phyloP scores from a whole-genome alignment of 2,329 filamentous ascomycete genomes.

The Exutisphaerella laricina region DNA sequence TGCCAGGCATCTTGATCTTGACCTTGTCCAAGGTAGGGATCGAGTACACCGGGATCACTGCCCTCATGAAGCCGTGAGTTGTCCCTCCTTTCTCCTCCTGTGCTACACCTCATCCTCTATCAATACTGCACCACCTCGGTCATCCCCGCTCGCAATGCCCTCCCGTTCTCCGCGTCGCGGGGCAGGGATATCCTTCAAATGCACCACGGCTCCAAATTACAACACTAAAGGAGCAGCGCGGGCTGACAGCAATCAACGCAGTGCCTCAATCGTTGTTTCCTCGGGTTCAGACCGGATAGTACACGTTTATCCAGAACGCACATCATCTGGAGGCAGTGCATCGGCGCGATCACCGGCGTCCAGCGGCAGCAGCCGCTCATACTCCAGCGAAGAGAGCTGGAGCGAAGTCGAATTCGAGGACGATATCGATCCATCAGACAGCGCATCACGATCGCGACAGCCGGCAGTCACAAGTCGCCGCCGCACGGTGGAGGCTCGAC shows the following conservation, averaged over 20 bases:
- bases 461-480: conserved; percentile 30
- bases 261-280: conserved; percentile 21
- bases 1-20: conserved; percentile 19
- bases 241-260: conserved; percentile 22
- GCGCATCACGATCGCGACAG: conserved; percentile 41
- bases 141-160: conserved; percentile 14
- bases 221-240: conserved; percentile 4
- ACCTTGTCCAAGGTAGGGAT: conserved; percentile 22
- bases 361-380: conserved; percentile 25
- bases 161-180: conserved; percentile 17
- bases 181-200: conserved; percentile 13
- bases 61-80: conserved; percentile 25
- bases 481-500: conserved; percentile 32
- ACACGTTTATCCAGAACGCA: conserved; percentile 23
- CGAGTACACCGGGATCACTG: conserved; percentile 17
- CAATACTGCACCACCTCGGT: conserved; percentile 2
- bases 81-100: conserved; percentile 4
- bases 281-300: conserved; percentile 24
- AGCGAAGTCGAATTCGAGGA: conserved; percentile 23
- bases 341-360: conserved; percentile 28
- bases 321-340: conserved; percentile 29
- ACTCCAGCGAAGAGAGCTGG: conserved; percentile 29
- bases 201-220: conserved; percentile 13
- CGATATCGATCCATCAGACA: conserved; percentile 45
- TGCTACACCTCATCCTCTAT: conserved; percentile 5